phyloP scores from a whole-genome alignment of 306 rosid species.

The Casuarina equisetifolia region DNA sequence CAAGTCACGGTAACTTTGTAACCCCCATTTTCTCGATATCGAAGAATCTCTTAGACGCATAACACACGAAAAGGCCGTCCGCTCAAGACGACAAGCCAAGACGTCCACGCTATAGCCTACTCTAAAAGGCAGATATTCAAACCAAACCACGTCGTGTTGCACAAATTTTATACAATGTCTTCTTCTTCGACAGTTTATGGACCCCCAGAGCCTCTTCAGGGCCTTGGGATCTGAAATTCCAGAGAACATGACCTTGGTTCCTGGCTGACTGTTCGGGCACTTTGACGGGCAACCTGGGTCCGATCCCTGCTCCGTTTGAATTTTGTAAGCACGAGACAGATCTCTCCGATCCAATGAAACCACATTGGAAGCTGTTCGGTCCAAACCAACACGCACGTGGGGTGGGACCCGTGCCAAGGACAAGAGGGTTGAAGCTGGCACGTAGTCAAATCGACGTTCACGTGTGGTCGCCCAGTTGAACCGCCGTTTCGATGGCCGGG shows the following conservation, averaged over 20 bases:
- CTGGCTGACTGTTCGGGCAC: slow-evolving; percentile 23
- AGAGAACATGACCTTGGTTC: slow-evolving; percentile 42
- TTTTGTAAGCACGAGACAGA: neutral
- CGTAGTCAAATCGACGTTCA: slow-evolving; percentile 24
- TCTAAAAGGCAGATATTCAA: no score
- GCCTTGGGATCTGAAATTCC: slow-evolving; percentile 54
- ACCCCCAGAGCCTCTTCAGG: slow-evolving; percentile 15
- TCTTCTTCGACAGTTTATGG: neutral
- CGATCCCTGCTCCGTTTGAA: slow-evolving; percentile 22
- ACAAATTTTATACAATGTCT: neutral
- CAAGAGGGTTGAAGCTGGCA: neutral
- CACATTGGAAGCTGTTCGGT: neutral
- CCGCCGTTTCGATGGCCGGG: slow-evolving; percentile 60
- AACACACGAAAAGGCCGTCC: no score
- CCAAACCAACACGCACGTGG: slow-evolving; percentile 48
- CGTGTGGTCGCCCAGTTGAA: slow-evolving; percentile 49
- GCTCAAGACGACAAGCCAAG: no score
- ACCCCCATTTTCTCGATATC: no score
- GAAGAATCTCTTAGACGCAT: no score
- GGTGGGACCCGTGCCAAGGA: slow-evolving; percentile 13
- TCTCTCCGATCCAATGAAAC: neutral
- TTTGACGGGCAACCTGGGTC: slow-evolving; percentile 24
- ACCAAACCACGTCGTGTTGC: no score
- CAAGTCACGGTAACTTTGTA: no score
- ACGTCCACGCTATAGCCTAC: no score